Percentiles rank a stretch among this genome's conserved stretches.
Evolutionary conservation across 208 protist species (phyloP).

Genomic region (Trypanosomatidae sp.): DNA sequence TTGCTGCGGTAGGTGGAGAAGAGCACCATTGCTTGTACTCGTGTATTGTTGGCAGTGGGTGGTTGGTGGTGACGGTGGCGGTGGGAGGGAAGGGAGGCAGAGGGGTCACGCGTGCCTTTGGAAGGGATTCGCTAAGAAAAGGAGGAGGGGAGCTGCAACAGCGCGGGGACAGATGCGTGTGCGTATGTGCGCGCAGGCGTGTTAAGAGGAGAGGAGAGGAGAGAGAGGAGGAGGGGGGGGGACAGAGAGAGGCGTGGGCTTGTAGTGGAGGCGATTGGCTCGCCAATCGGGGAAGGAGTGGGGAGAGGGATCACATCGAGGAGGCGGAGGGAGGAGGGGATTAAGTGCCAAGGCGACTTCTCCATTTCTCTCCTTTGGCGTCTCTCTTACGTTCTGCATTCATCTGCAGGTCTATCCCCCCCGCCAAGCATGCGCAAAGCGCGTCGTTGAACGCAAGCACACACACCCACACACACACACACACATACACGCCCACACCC

Average conservation of each 20-base stretch:
- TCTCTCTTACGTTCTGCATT: background rate
- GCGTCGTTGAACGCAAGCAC: background rate
- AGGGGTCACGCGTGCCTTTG: background rate
- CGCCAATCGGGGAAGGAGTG: background rate
- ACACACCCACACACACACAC: background rate
- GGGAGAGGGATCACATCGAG: background rate
- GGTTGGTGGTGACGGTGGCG: background rate
- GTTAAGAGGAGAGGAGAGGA: background rate
- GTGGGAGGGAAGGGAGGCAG: background rate
- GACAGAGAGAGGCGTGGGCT: background rate
- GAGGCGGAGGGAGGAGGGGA: background rate
- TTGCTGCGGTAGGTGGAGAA: slow-evolving; percentile 84
- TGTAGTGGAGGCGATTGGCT: background rate
- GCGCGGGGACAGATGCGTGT: background rate
- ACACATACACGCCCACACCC: background rate
- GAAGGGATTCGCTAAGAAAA: background rate
- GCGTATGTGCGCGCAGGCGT: background rate
- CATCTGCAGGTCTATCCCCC: background rate
- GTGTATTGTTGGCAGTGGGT: background rate
- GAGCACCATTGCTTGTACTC: slow-evolving; percentile 48
- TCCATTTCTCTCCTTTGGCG: background rate
- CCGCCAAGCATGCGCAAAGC: background rate
- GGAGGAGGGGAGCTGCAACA: background rate
- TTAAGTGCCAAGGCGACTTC: background rate
- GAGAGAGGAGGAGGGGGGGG: background rate